Base-by-base conservation (phyloP, 441 rosid genomes). In the Euphorbia celastroides region DNA sequence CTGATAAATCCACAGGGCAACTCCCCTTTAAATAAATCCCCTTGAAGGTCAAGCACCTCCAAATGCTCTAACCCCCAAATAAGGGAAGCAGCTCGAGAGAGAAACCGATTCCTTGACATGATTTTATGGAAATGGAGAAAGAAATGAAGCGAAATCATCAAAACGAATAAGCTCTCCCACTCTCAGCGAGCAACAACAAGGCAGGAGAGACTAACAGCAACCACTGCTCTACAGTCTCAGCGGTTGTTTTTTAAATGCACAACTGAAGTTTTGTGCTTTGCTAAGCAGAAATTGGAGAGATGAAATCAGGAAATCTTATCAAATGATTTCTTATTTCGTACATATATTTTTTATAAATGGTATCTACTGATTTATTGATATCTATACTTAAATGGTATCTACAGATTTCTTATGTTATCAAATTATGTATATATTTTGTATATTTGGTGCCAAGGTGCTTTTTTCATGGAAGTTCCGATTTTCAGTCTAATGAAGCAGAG, bases 31-130 rank as follows among this genome's bases (percentile, higher is more conserved):
- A 90, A 77, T 57, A 55, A 52, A 71, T 85, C 86, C 0, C 93
- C 93, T 72, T 86, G 82, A 54, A 90, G 83, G 80, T 88, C 90
- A 65, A 93, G 86, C 14, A 86, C 78, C 67, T 85, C 84, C 65
- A 93, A 66, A 58, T 74, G 80, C 65, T 88, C 61, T 78, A 91
- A 77, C 0, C 70, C 76, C 90, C 85, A 86, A 57, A 91, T 74
- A 76, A 31, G 28, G 36, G 26, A 70, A 68, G 22, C 5, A 30
- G 22, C 34, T 30, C 54, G 2, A 6, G 20, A 27, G 64, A 19
- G 2, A 5, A n/a, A n/a, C n/a, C n/a, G 50, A 30, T 28, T 9
- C 9, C 32, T 28, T 30, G 14, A 30, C 64, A 70, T 70, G n/a
- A 56, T 57, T 51, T 34, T 60, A n/a, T 50, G 60, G 41, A 42